Percentiles rank a stretch among this genome's conserved stretches.
Evolutionary conservation across 1,284 basidiomycete genomes (phyloP).

Genomic region (Ceratorhiza oryzae-sativae): DNA sequence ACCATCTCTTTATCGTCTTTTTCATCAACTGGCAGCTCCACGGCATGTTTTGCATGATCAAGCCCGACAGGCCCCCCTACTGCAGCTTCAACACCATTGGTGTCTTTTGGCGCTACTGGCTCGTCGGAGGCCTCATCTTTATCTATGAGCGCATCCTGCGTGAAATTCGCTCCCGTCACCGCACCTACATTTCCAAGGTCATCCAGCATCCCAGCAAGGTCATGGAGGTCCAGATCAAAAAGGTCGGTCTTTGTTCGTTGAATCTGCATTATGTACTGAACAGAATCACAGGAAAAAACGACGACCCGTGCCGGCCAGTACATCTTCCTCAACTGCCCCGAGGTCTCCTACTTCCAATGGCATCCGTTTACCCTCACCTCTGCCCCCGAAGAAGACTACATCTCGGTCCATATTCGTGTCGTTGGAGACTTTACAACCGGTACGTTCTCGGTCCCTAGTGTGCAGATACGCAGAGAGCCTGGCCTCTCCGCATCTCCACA

Average conservation of each 20-base stretch:
- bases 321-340: slow-evolving; percentile 86
- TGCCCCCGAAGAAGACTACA: slow-evolving; percentile 89
- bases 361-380: slow-evolving; percentile 92
- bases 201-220: slow-evolving; percentile 91
- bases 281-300: slow-evolving; percentile 64
- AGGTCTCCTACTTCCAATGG: slow-evolving; percentile 92
- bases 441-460: slow-evolving; percentile 35
- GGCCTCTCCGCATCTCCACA: background rate
- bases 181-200: slow-evolving; percentile 90
- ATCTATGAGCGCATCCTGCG: slow-evolving; percentile 84
- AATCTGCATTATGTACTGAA: background rate
- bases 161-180: slow-evolving; percentile 84
- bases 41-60: slow-evolving; percentile 93
- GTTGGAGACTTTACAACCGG: slow-evolving; percentile 85
- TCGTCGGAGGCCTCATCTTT: slow-evolving; percentile 85
- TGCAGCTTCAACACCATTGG: slow-evolving; percentile 86
- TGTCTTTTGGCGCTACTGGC: slow-evolving; percentile 94
- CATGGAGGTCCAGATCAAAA: slow-evolving; percentile 92
- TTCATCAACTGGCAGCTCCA: slow-evolving; percentile 92
- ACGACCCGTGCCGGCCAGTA: slow-evolving; percentile 81
- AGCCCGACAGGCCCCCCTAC: slow-evolving; percentile 85
- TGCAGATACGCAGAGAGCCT: background rate
- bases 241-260: slow-evolving; percentile 48
- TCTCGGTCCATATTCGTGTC: slow-evolving; percentile 87
- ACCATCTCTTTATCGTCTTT: slow-evolving; percentile 88